These are phyloP conservation scores for Stereocaulon alpinum DNA, from an alignment of 495 filamentous ascomycete species.

Conservation along the genomic window DNA sequence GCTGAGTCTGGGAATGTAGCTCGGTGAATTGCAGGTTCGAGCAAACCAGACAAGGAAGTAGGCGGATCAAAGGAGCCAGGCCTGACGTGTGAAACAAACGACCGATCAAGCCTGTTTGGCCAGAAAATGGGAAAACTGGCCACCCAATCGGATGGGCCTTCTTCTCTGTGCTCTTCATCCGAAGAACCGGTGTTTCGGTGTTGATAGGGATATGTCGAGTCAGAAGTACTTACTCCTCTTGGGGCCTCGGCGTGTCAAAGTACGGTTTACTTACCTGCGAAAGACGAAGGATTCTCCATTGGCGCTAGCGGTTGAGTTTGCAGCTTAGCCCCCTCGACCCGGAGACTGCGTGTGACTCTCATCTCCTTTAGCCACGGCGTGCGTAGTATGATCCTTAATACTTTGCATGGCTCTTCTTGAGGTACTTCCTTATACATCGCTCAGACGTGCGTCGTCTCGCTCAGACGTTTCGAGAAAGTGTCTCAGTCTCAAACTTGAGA, in stretches of 20 bases:
- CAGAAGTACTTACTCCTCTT: background rate
- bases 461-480: background rate
- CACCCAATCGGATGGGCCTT: constrained; percentile 4
- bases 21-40: background rate
- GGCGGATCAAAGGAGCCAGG: constrained; percentile 1
- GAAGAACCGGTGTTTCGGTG: background rate
- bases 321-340: constrained; percentile 3
- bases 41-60: too few species aligned
- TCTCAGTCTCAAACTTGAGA: background rate
- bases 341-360: background rate
- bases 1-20: too few species aligned
- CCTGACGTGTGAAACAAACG: constrained; percentile 7
- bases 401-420: background rate
- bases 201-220: background rate
- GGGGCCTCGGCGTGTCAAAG: background rate
- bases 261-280: background rate
- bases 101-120: background rate
- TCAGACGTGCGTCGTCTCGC: background rate
- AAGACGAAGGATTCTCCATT: background rate
- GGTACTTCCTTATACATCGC: background rate
- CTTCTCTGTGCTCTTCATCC: background rate
- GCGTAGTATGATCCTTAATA: constrained; percentile 6
- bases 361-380: constrained; percentile 4
- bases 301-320: constrained; percentile 1
- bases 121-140: background rate